Evolutionary conservation across 352 stramenopile species (phyloP).

Genomic region (Pythium coloratum): DNA sequence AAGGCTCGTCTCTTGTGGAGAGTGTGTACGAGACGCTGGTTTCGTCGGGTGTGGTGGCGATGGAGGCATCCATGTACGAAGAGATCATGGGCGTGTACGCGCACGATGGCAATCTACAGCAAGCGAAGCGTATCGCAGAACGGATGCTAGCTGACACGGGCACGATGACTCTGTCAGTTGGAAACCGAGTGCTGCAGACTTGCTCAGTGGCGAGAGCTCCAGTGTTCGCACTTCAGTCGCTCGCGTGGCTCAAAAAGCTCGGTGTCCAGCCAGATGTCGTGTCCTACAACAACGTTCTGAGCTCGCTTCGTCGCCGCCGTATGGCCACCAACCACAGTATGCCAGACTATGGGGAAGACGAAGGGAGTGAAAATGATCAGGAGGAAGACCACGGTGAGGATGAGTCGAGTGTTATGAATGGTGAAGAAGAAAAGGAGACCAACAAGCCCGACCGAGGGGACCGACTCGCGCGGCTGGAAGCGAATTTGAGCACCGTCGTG

Average conservation of each 20-base stretch:
- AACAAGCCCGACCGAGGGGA: background rate
- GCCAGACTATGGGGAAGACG: slow-evolving; percentile 25
- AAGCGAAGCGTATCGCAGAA: slow-evolving; percentile 38
- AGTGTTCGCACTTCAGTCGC: slow-evolving; percentile 40
- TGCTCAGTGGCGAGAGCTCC: slow-evolving; percentile 44
- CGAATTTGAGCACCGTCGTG: slow-evolving; percentile 12
- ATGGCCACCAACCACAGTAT: background rate
- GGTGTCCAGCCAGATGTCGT: slow-evolving; percentile 36
- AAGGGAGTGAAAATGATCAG: slow-evolving; percentile 17
- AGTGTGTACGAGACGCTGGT: slow-evolving; percentile 19
- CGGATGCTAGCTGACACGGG: slow-evolving; percentile 52
- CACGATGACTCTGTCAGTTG: slow-evolving; percentile 37
- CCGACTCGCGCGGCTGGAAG: slow-evolving; percentile 12
- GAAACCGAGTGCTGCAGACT: slow-evolving; percentile 59
- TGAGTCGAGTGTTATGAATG: slow-evolving; percentile 11
- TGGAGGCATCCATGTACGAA: slow-evolving; percentile 29
- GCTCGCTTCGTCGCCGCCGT: slow-evolving; percentile 35
- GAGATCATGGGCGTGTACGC: slow-evolving; percentile 56
- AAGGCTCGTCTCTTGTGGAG: slow-evolving; percentile 5
- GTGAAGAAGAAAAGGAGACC: slow-evolving; percentile 1
- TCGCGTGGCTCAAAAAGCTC: slow-evolving; percentile 39
- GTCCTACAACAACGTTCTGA: slow-evolving; percentile 62
- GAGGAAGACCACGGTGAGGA: slow-evolving; percentile 21
- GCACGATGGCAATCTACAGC: slow-evolving; percentile 44
- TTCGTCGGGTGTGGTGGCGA: slow-evolving; percentile 1